Percentiles rank a stretch among this genome's conserved stretches.
Conservation (phyloP, 202 grass and related monocot species). For the Digitaria exilis region DNA sequence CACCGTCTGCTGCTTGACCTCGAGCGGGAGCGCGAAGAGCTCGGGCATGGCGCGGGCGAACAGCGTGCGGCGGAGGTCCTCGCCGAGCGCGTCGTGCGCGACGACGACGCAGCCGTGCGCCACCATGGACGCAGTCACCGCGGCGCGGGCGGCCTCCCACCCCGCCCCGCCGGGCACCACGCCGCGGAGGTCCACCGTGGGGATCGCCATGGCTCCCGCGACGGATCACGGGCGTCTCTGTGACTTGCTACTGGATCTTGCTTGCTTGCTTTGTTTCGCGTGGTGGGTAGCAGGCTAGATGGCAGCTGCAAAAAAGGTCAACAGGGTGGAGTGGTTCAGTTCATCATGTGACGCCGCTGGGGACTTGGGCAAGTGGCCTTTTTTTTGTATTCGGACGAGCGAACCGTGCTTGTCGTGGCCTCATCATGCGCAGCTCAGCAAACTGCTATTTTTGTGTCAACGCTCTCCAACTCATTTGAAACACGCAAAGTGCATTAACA, state of each 20-base stretch:
- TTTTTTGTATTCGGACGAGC: not conserved
- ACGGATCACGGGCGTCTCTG: not conserved
- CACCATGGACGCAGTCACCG: conserved; percentile 52
- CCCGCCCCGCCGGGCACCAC: conserved; percentile 13
- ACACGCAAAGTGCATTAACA: not conserved
- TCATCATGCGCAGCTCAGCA: not conserved
- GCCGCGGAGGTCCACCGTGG: conserved; percentile 19
- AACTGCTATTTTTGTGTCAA: not conserved
- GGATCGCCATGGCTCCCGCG: not conserved
- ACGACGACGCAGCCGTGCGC: conserved; percentile 54
- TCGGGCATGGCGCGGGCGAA: conserved; percentile 51
- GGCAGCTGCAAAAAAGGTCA: not conserved
- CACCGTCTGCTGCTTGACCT: conserved; percentile 43
- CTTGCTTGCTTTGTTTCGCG: not conserved
- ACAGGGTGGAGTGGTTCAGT: too few species aligned
- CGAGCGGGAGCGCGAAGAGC: conserved; percentile 53
- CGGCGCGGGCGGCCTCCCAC: conserved; percentile 37
- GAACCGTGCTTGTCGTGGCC: not conserved
- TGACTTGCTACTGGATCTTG: not conserved
- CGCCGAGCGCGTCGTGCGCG: conserved; percentile 30
- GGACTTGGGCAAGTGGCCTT: not conserved
- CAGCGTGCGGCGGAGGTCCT: conserved; percentile 40
- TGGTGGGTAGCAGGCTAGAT: not conserved
- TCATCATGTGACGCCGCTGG: not conserved
- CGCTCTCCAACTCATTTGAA: not conserved